Evolutionary conservation across 2,329 filamentous ascomycete genomes (phyloP).

Genomic region (Epichloe glyceriae): DNA sequence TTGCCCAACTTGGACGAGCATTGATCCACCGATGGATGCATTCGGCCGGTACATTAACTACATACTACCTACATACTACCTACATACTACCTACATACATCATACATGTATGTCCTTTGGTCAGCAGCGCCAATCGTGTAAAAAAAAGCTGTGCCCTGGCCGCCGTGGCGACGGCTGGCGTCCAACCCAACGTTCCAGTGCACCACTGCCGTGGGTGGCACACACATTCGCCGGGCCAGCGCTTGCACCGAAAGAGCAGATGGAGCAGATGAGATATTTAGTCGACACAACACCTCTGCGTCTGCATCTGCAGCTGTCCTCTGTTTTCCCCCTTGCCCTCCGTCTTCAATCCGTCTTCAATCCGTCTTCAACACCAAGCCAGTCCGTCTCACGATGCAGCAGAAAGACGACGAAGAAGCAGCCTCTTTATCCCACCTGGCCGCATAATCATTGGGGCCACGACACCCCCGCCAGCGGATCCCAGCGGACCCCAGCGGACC

Average conservation of each 20-base stretch:
- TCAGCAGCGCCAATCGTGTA: neutral
- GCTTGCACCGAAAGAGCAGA: neutral
- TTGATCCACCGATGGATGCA: too few relatives aligned
- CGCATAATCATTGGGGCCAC: conserved; percentile 1
- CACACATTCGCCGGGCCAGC: neutral
- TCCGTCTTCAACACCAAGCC: conserved; percentile 8
- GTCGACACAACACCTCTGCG: neutral
- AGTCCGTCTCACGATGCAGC: conserved; percentile 11
- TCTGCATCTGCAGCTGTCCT: neutral
- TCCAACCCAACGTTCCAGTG: neutral
- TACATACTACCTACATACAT: too few relatives aligned
- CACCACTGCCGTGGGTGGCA: neutral
- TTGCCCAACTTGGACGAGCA: neutral
- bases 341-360: too few relatives aligned
- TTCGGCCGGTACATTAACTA: too few relatives aligned
- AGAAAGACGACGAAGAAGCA: conserved; percentile 8
- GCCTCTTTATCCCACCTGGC: conserved; percentile 2
- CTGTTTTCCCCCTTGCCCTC: neutral
- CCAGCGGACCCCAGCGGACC: neutral
- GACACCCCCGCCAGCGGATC: too few relatives aligned
- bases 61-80: too few relatives aligned
- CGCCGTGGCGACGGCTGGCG: neutral
- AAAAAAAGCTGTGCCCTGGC: neutral
- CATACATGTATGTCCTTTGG: too few relatives aligned
- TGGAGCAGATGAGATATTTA: neutral